These are phyloP conservation scores for Fraxinus quadrangulata DNA, from an alignment of 257 asterid species.

Conservation along the genomic window DNA sequence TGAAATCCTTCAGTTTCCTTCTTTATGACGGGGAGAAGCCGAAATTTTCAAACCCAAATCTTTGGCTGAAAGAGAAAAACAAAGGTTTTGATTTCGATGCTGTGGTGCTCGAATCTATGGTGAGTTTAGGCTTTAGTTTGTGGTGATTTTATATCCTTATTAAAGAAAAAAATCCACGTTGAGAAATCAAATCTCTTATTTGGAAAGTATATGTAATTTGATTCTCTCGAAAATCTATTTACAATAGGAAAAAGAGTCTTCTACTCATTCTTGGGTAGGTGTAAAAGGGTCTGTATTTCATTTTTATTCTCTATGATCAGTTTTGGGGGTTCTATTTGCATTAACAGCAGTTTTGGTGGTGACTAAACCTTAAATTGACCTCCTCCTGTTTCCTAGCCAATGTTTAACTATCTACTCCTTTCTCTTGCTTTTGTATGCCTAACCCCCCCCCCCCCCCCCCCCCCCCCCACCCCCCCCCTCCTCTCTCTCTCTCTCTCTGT, in stretches of 20 bases:
- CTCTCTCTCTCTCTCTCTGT: not conserved
- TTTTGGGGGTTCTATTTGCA: constrained; percentile 52
- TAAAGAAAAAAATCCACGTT: constrained; percentile 29
- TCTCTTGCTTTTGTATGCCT: constrained; percentile 58
- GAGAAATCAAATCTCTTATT: constrained; percentile 31
- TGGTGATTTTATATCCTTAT: constrained; percentile 19
- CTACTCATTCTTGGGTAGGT: constrained; percentile 1
- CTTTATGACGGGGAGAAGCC: constrained; percentile 36
- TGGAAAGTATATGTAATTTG: constrained; percentile 12
- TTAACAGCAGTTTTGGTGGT: constrained; percentile 28
- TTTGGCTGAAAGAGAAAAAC: constrained; percentile 33
- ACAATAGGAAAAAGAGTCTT: constrained; percentile 4
- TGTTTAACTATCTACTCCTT: constrained; percentile 47
- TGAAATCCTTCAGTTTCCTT: constrained; percentile 38
- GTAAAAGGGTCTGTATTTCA: constrained; percentile 10
- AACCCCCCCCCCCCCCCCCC: constrained; percentile 13
- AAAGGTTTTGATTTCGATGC: constrained; percentile 39
- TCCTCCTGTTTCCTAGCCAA: constrained; percentile 44
- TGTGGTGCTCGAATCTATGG: constrained; percentile 17
- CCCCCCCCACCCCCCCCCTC: constrained; percentile 14
- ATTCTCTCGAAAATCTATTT: not conserved
- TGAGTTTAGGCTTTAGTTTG: constrained; percentile 24
- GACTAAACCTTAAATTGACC: constrained; percentile 31
- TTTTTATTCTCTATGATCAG: constrained; percentile 39
- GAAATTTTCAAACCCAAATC: constrained; percentile 47